A percentile compares a stretch with the other conserved stretches of the same genome.
Evolutionary conservation across 257 asterid genomes (phyloP).

Genomic region (Nicotiana paniculata): DNA sequence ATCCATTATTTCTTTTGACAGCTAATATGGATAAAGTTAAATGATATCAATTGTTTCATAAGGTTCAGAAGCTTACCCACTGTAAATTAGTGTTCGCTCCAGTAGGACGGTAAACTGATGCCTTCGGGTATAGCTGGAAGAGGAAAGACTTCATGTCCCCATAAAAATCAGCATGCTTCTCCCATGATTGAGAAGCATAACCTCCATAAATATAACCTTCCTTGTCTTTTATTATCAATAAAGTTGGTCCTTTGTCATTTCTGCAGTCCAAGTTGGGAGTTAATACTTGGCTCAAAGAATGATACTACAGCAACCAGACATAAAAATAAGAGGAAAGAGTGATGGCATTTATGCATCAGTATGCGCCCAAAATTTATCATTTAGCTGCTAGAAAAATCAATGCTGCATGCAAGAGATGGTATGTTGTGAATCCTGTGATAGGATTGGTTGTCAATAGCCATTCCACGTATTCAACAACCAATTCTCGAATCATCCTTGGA

Average conservation of each 20-base stretch:
- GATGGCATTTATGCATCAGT: background rate
- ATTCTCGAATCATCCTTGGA: background rate
- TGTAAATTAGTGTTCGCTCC: conserved; percentile 86
- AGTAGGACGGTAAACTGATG: conserved; percentile 75
- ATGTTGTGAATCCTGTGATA: background rate
- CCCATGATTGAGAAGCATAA: conserved; percentile 97
- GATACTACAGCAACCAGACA: background rate
- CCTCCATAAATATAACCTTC: conserved; percentile 90
- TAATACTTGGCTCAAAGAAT: background rate
- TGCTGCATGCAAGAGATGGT: background rate
- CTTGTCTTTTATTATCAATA: conserved; percentile 71
- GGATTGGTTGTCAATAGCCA: background rate
- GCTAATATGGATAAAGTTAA: background rate
- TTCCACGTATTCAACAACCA: background rate
- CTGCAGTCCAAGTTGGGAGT: conserved; percentile 55
- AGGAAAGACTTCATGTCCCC: conserved; percentile 84
- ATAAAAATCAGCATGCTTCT: conserved; percentile 69
- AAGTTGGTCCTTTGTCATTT: conserved; percentile 53
- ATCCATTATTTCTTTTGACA: background rate
- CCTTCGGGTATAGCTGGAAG: conserved; percentile 76
- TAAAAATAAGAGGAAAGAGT: background rate
- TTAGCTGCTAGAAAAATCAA: background rate
- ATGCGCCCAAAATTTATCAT: background rate
- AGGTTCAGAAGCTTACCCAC: conserved; percentile 56
- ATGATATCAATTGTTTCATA: background rate